phyloP scores from a whole-genome alignment of 1,284 basidiomycete species.

The Ganoderma lucidum region DNA sequence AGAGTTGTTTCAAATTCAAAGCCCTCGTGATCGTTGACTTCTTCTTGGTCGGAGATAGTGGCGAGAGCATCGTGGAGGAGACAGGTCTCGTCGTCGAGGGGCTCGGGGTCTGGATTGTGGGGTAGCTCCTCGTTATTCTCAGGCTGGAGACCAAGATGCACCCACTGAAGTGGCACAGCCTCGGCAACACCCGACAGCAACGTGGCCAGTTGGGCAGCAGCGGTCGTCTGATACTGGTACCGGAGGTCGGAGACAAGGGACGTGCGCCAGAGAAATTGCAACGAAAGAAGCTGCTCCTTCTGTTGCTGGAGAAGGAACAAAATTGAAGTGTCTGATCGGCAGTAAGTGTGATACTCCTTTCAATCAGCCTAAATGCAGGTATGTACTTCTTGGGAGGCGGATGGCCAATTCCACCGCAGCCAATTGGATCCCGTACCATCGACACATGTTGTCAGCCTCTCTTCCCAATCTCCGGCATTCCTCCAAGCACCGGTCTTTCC shows the following conservation, averaged over 20 bases:
- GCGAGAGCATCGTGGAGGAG: not conserved
- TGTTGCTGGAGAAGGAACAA: constrained; percentile 21
- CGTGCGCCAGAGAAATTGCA: constrained; percentile 27
- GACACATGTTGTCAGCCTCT: constrained; percentile 39
- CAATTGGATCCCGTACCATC: constrained; percentile 36
- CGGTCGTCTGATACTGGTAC: not conserved
- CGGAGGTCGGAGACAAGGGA: constrained; percentile 20
- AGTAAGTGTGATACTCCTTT: not conserved
- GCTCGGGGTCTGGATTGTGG: not conserved
- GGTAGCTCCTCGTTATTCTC: not conserved
- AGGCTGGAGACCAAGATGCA: not conserved
- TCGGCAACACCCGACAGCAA: not conserved
- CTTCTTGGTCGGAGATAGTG: not conserved
- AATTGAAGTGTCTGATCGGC: not conserved
- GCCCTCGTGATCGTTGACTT: not conserved
- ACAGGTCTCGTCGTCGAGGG: constrained; percentile 1
- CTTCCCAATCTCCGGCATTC: constrained; percentile 32
- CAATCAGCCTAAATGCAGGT: too few species aligned
- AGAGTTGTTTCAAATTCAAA: too few species aligned
- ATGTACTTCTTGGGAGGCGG: constrained; percentile 17
- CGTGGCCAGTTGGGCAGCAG: not conserved
- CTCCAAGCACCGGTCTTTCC: constrained; percentile 40
- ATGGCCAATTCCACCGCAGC: constrained; percentile 31
- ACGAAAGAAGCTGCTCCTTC: constrained; percentile 12
- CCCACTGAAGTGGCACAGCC: not conserved